Base-by-base conservation (phyloP, 257 asterid species). In the Solanum paucissectum region DNA sequence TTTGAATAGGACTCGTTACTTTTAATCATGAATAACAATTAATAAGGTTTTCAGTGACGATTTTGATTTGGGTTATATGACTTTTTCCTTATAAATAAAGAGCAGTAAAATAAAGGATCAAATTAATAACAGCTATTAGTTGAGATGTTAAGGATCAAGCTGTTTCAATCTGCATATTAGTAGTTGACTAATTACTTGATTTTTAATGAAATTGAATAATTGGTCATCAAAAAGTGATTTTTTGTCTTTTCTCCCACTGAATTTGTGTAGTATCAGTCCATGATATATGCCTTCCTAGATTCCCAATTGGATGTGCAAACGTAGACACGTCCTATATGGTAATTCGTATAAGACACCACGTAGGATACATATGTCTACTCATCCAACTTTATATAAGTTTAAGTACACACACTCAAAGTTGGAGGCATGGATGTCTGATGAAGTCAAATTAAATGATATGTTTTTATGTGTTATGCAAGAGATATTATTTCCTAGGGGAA, bases 201-300 rank as follows among this genome's bases (percentile, higher is more conserved):
- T 75, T 37, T 23, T 37, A 21, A 16, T 75, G 55, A 14, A 75
- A 75, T 11, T 75, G 20, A 75, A 75, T 75, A 38, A 5, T 75
- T 75, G 33, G 33, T 75, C 83, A 6, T 75, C 83, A 75, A 75
- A 77, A 77, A 77, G 84, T 77, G n/a, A 12, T 10, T 12, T 9
- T 74, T 74, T 74, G n/a, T 76, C 84, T 14, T 42, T 42, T 77
- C 0, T 77, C 13, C 37, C 62, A 12, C 14, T 4, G 1, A 25
- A 42, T 77, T 77, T 77, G 62, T 77, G 62, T 77, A 40, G 62
- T 4, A 23, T 77, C 34, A 42, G 37, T 77, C 6, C 36, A 12
- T 77, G 34, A 25, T 42, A 77, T 77, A 77, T 40, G 84, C 62
- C 2, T 76, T 7, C 36, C 36, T 62, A 58, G 27, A 58, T 58